These are phyloP conservation scores for Amaranthus tricolor DNA, from an alignment of 179 eudicot species.

Conservation along the genomic window DNA sequence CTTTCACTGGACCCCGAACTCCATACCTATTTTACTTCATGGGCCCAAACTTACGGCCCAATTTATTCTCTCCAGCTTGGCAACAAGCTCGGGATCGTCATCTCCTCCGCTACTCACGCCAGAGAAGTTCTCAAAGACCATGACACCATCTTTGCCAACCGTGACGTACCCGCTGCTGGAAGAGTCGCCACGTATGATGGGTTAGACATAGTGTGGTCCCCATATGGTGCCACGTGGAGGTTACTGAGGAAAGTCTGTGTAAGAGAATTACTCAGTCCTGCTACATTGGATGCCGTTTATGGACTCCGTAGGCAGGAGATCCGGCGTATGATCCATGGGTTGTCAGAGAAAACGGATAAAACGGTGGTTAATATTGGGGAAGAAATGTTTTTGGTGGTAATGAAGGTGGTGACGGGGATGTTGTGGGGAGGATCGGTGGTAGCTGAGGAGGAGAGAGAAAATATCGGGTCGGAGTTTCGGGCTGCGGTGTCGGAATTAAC, in stretches of 20 bases:
- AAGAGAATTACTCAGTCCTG: conserved; percentile 52
- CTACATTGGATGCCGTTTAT: conserved; percentile 46
- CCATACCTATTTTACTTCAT: conserved; percentile 46
- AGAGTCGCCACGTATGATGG: conserved; percentile 46
- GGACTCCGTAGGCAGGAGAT: conserved; percentile 41
- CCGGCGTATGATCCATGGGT: conserved; percentile 29
- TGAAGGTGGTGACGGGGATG: conserved; percentile 58
- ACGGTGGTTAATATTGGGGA: conserved; percentile 41
- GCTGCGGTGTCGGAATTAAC: conserved; percentile 33
- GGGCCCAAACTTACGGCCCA: conserved; percentile 54
- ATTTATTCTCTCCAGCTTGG: conserved; percentile 57
- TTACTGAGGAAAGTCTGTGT: conserved; percentile 59
- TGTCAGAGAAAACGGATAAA: conserved; percentile 29
- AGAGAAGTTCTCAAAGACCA: conserved; percentile 53
- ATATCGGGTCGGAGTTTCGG: conserved; percentile 41
- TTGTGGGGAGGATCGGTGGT: conserved; percentile 64
- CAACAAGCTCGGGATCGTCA: conserved; percentile 37
- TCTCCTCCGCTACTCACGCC: conserved; percentile 50
- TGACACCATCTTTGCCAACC: conserved; percentile 63
- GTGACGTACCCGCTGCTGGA: conserved; percentile 54
- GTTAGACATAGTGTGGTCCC: conserved; percentile 44
- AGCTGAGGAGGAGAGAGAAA: conserved; percentile 35
- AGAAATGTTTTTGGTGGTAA: conserved; percentile 41
- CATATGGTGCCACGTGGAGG: conserved; percentile 61
- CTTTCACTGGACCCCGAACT: conserved; percentile 62